phyloP scores from a whole-genome alignment of 1,139 yeast genomes.

The Geotrichum phurueaensis region DNA sequence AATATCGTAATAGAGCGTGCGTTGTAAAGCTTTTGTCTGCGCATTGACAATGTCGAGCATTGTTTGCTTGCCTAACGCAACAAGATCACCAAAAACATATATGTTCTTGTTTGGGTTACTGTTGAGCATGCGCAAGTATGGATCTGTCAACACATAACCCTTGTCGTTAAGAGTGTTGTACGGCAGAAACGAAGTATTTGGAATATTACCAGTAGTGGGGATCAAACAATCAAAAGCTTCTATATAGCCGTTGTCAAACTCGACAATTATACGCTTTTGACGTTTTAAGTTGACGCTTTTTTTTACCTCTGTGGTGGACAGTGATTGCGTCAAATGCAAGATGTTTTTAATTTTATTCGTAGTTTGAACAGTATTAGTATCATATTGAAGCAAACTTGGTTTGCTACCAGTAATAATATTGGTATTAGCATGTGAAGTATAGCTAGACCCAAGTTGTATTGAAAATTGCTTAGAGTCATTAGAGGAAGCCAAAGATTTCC shows the following conservation, averaged over 20 bases:
- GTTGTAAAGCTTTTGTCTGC: background rate
- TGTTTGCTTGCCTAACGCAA: slow-evolving; percentile 2
- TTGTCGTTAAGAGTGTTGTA: slow-evolving; percentile 3
- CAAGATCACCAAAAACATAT: slow-evolving; percentile 9
- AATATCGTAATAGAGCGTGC: slow-evolving; percentile 6
- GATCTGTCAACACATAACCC: slow-evolving; percentile 7
- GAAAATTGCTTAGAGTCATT: too few relatives aligned
- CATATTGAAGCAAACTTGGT: too few relatives aligned
- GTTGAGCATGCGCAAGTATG: slow-evolving; percentile 7
- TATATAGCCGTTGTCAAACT: slow-evolving; percentile 7
- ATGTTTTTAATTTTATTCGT: background rate
- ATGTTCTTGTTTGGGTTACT: slow-evolving; percentile 7
- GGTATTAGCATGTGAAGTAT: too few relatives aligned
- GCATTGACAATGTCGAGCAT: slow-evolving; percentile 4
- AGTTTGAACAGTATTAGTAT: background rate
- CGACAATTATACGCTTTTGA: background rate
- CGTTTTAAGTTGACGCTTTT: background rate
- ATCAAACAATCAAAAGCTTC: slow-evolving; percentile 6
- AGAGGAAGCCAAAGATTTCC: too few relatives aligned
- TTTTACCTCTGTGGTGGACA: background rate
- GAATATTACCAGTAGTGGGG: slow-evolving; percentile 11
- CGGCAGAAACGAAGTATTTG: slow-evolving; percentile 7
- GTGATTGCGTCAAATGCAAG: background rate
- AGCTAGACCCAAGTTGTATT: too few relatives aligned
- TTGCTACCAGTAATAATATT: too few relatives aligned